Base-by-base conservation (phyloP, 176 grass and related monocot genomes). In the Oryza nivara region DNA sequence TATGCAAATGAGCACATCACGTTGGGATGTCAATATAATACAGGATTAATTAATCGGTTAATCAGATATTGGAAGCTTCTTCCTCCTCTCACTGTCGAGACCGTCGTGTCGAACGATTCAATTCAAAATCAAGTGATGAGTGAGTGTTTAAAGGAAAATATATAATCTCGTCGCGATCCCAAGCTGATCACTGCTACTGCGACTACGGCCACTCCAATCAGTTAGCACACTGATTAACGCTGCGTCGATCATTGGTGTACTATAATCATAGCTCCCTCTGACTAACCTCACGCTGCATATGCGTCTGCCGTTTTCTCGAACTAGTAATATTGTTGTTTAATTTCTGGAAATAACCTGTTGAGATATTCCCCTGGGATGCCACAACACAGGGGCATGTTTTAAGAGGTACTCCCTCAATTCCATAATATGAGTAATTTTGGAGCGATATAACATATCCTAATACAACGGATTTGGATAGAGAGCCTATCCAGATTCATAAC, bases 1-100 rank as follows among this genome's bases (percentile, higher is more conserved):
- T 22, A 11, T 80, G 77, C 35, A 38, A 65, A 80, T 49, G 26
- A 11, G 77, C 35, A 38, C 78, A 80, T 51, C 45, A 11, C 51
- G 65, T 49, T 35, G 11, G 43, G 11, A 69, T 70, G 46, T 1
- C 16, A 80, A 19, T 51, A 64, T 13, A 43, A 36, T 43, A 40
- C 35, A 4, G 11, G 76, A 82, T 32, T 64, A 19, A 25, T 30
- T 73, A 19, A 44, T 68, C 19, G 2, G 19, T 58, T 58, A 15
- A n/a, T 58, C 34, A 43, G 16, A 47, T 41, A 41, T 41, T 6
- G 22, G 51, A 41, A 61, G 68, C 16, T 41, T 45, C 34, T 45
- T 11, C 15, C 15, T 17, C 20, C 68, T 70, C 17, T 60, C 20
- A 5, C 47, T 71, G 12, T 70, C 68, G 34, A 65, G 58, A 13